Base-by-base conservation (phyloP, 2,329 filamentous ascomycete genomes). In the Alternaria gansuensis region DNA sequence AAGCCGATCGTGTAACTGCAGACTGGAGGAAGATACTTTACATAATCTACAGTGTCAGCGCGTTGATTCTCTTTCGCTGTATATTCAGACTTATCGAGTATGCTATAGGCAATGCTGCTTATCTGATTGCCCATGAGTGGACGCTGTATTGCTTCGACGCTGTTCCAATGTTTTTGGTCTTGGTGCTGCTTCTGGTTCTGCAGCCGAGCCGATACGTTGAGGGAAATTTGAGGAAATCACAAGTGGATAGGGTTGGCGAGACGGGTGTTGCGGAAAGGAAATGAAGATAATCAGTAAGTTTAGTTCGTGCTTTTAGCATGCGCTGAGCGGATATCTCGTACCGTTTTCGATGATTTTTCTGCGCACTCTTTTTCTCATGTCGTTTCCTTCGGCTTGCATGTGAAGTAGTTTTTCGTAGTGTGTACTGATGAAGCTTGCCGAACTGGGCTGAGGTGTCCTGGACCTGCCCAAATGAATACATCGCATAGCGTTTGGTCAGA, bases 11-110 rank as follows among this genome's bases (percentile, higher is more conserved):
- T 5, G 17, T 45, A 5, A 24, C 31, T 3, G 11, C 33, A 34
- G 8, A 48, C 13, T 75, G 74, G 73, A 66, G 53, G 45, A 72
- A 63, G 56, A 70, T 73, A 57, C 54, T 75, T 2, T 68, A 66
- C 61, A 76, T 77, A 0, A 73, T 86, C 17, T 85, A 86, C 65
- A 59, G 69, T 4, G 76, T 80, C 45, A 82, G 79, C 63, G 62
- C 73, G 1, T 69, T 85, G 17, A 83, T 86, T 62, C 73, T 86
- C 52, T 59, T 83, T 10, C 79, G 84, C 36, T 82, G 77, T 34
- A 66, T 82, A 1, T 84, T 85, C 59, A 79, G 84, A 31, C 71
- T 85, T 23, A 70, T 81, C 8, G 84, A 86, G 70, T 87, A 83
- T 61, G 64, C 76, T 0, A 74, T 80, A 69, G 83, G 83, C 0